Conservation (phyloP, 768 basidiomycete species). For the Tulasnella sp. region DNA sequence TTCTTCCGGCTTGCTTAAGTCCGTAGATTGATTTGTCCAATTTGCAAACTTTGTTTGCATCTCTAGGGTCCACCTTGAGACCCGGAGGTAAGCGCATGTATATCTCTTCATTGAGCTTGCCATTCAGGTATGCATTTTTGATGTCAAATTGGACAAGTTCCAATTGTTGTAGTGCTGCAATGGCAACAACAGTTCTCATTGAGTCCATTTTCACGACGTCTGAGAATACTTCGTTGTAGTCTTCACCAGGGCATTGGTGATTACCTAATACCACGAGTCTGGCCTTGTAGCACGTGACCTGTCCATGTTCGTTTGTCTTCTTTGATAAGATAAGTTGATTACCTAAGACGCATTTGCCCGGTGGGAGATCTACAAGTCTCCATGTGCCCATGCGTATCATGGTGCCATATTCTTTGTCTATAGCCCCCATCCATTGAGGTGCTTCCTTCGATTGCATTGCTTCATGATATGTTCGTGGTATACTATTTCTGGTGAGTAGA, state of each 20-base stretch:
- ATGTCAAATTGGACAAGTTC: slow-evolving; percentile 21
- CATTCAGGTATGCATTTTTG: slow-evolving; percentile 20
- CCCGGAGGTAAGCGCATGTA: slow-evolving; percentile 1
- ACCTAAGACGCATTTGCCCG: slow-evolving; percentile 24
- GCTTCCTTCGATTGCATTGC: slow-evolving; percentile 1
- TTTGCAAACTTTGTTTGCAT: too few relatives aligned
- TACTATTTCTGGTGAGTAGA: background rate
- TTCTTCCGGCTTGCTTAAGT: slow-evolving; percentile 7
- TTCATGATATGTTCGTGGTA: background rate
- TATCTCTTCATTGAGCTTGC: slow-evolving; percentile 6
- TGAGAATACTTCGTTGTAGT: slow-evolving; percentile 34
- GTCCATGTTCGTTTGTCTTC: slow-evolving; percentile 23
- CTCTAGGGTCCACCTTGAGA: too few relatives aligned
- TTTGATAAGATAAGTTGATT: slow-evolving; percentile 27
- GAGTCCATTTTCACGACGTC: slow-evolving; percentile 1
- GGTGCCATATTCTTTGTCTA: background rate
- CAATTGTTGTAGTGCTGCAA: background rate
- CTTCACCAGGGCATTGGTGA: slow-evolving; percentile 22
- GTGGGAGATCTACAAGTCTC: slow-evolving; percentile 21
- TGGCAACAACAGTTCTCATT: background rate
- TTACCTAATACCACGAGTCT: slow-evolving; percentile 23
- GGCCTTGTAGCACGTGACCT: slow-evolving; percentile 23
- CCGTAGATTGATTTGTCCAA: too few relatives aligned
- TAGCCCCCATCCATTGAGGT: slow-evolving; percentile 7
- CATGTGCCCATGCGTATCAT: slow-evolving; percentile 22